phyloP scores from a whole-genome alignment of 202 grass and related monocot species.

The Tripidium arundinaceum region DNA sequence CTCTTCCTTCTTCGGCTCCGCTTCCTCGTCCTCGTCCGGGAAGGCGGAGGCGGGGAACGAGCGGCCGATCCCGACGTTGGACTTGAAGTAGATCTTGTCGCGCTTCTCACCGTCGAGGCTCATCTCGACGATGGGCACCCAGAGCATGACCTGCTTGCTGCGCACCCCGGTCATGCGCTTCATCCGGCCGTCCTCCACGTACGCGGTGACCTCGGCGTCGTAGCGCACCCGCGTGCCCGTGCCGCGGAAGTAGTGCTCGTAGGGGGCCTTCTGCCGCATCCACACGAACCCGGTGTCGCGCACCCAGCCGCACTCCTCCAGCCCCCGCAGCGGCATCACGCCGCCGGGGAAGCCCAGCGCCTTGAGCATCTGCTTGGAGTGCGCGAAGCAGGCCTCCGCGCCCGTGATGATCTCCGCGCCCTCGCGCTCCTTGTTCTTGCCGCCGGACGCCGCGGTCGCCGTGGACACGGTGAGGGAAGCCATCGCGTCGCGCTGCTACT shows the following conservation, averaged over 20 bases:
- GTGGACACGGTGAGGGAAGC: conserved; percentile 28
- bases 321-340: conserved; percentile 65
- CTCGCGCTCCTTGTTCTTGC: conserved; percentile 26
- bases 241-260: conserved; percentile 74
- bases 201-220: conserved; percentile 76
- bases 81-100: conserved; percentile 80
- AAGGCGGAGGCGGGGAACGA: conserved; percentile 69
- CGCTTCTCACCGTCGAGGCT: conserved; percentile 48
- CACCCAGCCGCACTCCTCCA: conserved; percentile 80
- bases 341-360: conserved; percentile 62
- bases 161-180: conserved; percentile 78
- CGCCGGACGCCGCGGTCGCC: not conserved
- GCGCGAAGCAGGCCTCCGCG: conserved; percentile 57
- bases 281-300: conserved; percentile 80
- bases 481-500: not conserved
- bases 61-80: conserved; percentile 58
- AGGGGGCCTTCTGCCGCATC: conserved; percentile 72
- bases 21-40: conserved; percentile 44
- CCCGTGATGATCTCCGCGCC: conserved; percentile 63
- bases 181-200: conserved; percentile 75
- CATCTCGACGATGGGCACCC: conserved; percentile 91
- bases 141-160: conserved; percentile 84
- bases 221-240: conserved; percentile 59
- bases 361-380: conserved; percentile 62
- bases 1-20: not conserved